Percentiles rank a stretch among this genome's conserved stretches.
These are phyloP conservation scores for Aspergillus hancockii DNA, from an alignment of 495 filamentous ascomycete genomes.

Conservation along the genomic window DNA sequence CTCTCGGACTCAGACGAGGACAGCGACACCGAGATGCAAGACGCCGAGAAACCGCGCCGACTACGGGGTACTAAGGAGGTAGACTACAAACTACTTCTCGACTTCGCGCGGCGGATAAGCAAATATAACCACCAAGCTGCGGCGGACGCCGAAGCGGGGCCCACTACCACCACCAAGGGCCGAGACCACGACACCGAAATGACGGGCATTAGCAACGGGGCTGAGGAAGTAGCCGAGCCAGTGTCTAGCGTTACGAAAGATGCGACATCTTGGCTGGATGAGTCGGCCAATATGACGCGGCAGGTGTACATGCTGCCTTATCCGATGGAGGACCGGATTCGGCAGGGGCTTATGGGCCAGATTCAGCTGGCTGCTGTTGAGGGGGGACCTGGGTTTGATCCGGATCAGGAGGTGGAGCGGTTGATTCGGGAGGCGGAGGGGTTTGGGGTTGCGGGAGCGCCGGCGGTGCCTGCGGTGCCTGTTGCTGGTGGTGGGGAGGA, in stretches of 20 bases:
- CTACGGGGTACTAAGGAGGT: conserved; percentile 34
- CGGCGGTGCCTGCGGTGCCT: conserved; percentile 17
- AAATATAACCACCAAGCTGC: conserved; percentile 51
- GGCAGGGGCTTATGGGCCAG: conserved; percentile 50
- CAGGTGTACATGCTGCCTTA: conserved; percentile 49
- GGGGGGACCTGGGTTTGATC: conserved; percentile 30
- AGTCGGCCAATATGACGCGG: conserved; percentile 45
- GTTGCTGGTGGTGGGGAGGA: conserved; percentile 25
- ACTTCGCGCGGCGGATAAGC: conserved; percentile 50
- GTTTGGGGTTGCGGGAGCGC: conserved; percentile 31
- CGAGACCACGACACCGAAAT: conserved; percentile 33
- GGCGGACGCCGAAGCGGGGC: conserved; percentile 41
- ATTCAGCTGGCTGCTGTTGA: conserved; percentile 40
- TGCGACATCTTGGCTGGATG: conserved; percentile 48
- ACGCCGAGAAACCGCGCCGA: neutral
- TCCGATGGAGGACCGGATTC: conserved; percentile 50
- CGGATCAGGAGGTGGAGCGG: conserved; percentile 45
- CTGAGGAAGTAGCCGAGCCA: conserved; percentile 29
- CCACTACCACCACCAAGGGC: too few species aligned
- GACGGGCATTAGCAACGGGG: conserved; percentile 23
- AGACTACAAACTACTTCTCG: conserved; percentile 44
- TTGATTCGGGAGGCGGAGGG: conserved; percentile 46
- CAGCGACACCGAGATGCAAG: conserved; percentile 19
- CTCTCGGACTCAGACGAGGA: conserved; percentile 24
- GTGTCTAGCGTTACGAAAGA: conserved; percentile 45